A percentile compares a stretch with the other conserved stretches of the same genome.
phyloP scores from a whole-genome alignment of 768 basidiomycete genomes.

The Psilocybe tampanensis region DNA sequence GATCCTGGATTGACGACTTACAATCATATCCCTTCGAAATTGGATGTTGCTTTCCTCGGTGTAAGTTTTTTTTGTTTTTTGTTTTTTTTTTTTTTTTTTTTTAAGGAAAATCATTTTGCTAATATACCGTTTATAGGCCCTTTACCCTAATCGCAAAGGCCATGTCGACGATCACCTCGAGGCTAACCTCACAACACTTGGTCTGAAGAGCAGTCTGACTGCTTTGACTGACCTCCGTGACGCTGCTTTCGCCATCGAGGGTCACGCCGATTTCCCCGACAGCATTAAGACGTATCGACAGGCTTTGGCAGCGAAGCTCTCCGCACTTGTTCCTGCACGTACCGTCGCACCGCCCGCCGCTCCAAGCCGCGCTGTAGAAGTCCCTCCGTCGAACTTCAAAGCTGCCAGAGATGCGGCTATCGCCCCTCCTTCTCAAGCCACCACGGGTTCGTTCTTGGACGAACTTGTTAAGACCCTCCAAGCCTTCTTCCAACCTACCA shows the following conservation, averaged over 20 bases:
- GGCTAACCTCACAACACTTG: not conserved
- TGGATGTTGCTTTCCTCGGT: not conserved
- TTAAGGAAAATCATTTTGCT: not conserved
- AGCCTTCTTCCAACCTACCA: constrained; percentile 24
- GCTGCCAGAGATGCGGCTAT: not conserved
- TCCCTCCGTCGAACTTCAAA: not conserved
- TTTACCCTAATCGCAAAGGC: not conserved
- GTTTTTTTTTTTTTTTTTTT: no score
- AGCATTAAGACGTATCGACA: not conserved
- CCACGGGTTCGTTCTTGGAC: constrained; percentile 15
- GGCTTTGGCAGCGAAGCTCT: not conserved
- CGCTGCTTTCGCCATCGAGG: not conserved
- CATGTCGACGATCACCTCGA: not conserved
- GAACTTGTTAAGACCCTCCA: constrained; percentile 17
- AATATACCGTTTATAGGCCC: not conserved
- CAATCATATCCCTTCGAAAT: not conserved
- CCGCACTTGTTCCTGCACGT: not conserved
- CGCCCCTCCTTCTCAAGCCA: not conserved
- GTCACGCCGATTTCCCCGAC: not conserved
- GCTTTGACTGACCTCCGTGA: not conserved
- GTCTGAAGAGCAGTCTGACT: not conserved
- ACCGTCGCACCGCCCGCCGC: not conserved
- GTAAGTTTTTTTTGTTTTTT: not conserved
- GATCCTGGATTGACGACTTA: not conserved
- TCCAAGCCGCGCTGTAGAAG: not conserved